Base-by-base conservation (phyloP, 139 green algal genomes). In the Eudorina sp. region DNA sequence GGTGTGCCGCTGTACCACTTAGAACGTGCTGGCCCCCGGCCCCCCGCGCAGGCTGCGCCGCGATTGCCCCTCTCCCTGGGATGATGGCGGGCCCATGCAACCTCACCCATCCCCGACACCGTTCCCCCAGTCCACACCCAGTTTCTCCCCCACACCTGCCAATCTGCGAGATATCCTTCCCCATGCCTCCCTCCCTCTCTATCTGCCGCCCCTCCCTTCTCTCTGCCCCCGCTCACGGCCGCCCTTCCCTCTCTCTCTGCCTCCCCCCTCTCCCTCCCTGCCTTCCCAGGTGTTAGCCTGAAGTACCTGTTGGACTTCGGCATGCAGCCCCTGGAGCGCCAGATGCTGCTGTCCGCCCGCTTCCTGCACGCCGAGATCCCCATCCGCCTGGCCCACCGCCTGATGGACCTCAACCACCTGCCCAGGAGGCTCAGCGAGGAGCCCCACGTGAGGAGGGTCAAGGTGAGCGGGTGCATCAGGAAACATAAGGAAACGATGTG, bases 271-370 rank as follows among this genome's bases (percentile, higher is more conserved):
- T 16, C 51, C 51, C 51, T 16, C 51, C 51, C 13, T 73, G 64
- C n/a, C 64, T 73, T n/a, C n/a, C n/a, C 95, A 46, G 96, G 96
- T 38, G 97, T 99, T 34, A 96, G 84, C 58, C 84, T 99, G 46
- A 97, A 97, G 85, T 96, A 94, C 91, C 98, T 97, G 92, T 92
- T 98, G 53, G 96, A 98, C 90, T 98, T 98, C 90, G 96, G 95
- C 5, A 88, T 89, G 16, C 94, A 96, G 48, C 97, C 97, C 5
- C 96, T 97, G 29, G 93, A 97, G 69, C 90, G 93, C 34, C 97
- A 98, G 86, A 93, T 99, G 70, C 83, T 98, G 8, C 83, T 97
- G 2, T 95, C 91, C 19, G 96, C 97, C 7, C 96, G 87, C 73
- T 88, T 92, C 76, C 46, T 86, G 79, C 53, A 81, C 36, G 31